Base-by-base conservation (phyloP, 2,329 filamentous ascomycete genomes). In the Akanthomyces muscarius region DNA sequence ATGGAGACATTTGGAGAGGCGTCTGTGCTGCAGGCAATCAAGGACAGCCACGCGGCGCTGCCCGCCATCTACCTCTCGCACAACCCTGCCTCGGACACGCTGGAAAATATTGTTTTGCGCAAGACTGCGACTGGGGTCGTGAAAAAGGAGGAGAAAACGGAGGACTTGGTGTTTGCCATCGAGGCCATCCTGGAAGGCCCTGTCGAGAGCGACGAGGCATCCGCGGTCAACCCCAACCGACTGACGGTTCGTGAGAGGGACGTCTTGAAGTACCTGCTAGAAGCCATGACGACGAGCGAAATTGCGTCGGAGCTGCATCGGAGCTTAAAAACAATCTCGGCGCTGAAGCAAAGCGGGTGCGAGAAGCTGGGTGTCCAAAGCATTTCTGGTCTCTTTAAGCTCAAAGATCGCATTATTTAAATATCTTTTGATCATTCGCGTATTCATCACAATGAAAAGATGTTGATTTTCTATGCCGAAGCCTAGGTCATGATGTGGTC, bases 261-360 rank as follows among this genome's bases (percentile, higher is more conserved):
- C 10, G 28, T 61, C 4, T 2, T 61, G 7, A 53, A 38, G 13
- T 53, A 38, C 13, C 13, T 61, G n/a, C 25, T 61, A 8, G 58
- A 61, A 18, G 58, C 48, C 33, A 52, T 61, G 47, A 61, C 58
- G 30, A 61, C 58, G 38, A 30, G 38, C 23, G 58, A 61, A 38
- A 61, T 61, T 45, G 58, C 58, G 25, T 30, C 58, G 10, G 48
- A 61, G 38, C 21, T 61, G 25, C 48, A 53, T 18, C 36, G 58
- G 6, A 61, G 58, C 18, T 25, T 44, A 8, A 61, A 53, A 25
- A 61, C 58, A 2, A 47, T 61, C 25, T 18, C 58, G 25, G 58
- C 47, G 41, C 28, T 61, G 38, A 61, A 61, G 58, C 58, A 61
- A 21, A 61, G 48, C 14, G 58, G 38, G 18, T 61, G 58, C 48